A percentile compares a stretch with the other conserved stretches of the same genome.
These are phyloP conservation scores for Penicillium sp. DNA, from an alignment of 2,329 filamentous ascomycete genomes.

Conservation along the genomic window DNA sequence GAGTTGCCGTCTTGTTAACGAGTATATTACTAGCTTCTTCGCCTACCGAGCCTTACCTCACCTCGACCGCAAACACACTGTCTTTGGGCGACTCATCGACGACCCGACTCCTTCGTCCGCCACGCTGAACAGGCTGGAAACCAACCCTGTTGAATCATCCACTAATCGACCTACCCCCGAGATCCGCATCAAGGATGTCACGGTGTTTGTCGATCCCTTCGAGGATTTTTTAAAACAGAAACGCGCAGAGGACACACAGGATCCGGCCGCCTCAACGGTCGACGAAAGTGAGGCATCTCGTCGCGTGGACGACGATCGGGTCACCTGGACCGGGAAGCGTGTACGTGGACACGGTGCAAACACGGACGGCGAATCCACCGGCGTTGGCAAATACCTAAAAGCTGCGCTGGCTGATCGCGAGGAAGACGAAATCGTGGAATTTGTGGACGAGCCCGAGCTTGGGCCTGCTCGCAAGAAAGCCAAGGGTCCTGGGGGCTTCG, in stretches of 20 bases:
- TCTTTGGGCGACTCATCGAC: conserved; percentile 83
- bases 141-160: conserved; percentile 68
- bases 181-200: conserved; percentile 76
- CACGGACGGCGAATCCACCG: conserved; percentile 49
- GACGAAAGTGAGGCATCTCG: conserved; percentile 26
- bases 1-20: background rate
- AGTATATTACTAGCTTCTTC: conserved; percentile 62
- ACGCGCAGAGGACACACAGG: conserved; percentile 59
- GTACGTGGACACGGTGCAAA: conserved; percentile 67
- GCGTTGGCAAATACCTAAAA: conserved; percentile 80
- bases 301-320: conserved; percentile 73
- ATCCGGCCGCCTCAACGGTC: conserved; percentile 33
- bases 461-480: conserved; percentile 73
- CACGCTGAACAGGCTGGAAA: conserved; percentile 70
- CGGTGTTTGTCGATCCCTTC: conserved; percentile 91
- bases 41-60: conserved; percentile 82
- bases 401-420: conserved; percentile 48
- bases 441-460: conserved; percentile 59
- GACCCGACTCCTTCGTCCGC: conserved; percentile 50
- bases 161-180: conserved; percentile 72
- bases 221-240: conserved; percentile 84
- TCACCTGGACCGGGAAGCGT: conserved; percentile 95
- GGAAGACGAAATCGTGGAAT: conserved; percentile 61
- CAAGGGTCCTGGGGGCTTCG: conserved; percentile 71
- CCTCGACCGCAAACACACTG: conserved; percentile 93